Conservation (phyloP, 192 early-diverging fungal species). For the Allomyces macrogynus region DNA sequence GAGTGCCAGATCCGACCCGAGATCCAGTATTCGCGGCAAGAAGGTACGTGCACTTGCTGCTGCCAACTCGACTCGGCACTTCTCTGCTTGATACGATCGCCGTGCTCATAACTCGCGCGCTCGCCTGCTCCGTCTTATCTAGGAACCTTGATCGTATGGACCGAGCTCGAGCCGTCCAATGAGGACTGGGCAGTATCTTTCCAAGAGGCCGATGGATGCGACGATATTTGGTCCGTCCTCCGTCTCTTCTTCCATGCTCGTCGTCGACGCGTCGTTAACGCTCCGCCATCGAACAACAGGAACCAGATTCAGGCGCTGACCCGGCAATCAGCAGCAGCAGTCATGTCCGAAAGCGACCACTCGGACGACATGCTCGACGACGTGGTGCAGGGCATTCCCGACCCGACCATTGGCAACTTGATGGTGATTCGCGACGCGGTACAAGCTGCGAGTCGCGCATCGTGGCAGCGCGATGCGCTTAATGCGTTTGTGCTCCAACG, state of each 20-base stretch:
- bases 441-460: background rate
- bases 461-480: background rate
- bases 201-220: background rate
- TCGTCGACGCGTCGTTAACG: background rate
- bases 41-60: no score
- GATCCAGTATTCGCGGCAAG: no score
- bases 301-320: background rate
- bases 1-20: no score
- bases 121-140: no score
- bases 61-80: no score
- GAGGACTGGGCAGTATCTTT: background rate
- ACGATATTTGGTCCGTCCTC: background rate
- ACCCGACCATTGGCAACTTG: background rate
- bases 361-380: conserved; percentile 1
- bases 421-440: background rate
- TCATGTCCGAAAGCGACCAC: background rate
- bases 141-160: no score
- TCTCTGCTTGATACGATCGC: no score
- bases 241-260: background rate
- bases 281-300: background rate
- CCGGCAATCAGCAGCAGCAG: background rate
- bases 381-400: background rate
- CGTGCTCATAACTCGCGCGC: no score
- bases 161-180: no score
- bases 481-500: background rate